Evolutionary conservation across 2,329 filamentous ascomycete species (phyloP).

Genomic region (Scedosporium dehoogii): DNA sequence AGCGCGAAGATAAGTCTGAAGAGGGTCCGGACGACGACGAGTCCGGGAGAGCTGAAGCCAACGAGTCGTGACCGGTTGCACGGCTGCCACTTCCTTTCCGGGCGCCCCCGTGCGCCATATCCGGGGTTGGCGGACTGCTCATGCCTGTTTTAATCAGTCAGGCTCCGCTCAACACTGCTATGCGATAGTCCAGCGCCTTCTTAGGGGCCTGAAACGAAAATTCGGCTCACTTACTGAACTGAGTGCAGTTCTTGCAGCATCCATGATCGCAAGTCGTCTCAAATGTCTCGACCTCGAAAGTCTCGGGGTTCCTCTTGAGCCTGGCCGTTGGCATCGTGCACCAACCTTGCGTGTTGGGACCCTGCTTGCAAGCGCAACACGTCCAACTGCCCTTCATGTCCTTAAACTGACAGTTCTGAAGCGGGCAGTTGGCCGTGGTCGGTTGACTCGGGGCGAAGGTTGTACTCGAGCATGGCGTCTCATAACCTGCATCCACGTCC

Average conservation of each 20-base stretch:
- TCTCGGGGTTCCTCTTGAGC: constrained; percentile 21
- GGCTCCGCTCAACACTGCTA: neutral
- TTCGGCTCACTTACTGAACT: constrained; percentile 26
- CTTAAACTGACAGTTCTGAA: constrained; percentile 41
- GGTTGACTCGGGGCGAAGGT: constrained; percentile 36
- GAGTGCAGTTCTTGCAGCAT: constrained; percentile 39
- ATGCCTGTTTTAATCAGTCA: neutral
- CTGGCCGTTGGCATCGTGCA: constrained; percentile 30
- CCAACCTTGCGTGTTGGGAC: constrained; percentile 43
- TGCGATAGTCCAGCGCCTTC: neutral
- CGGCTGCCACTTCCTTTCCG: neutral
- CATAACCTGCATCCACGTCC: constrained; percentile 38
- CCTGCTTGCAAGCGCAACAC: constrained; percentile 42
- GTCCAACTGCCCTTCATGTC: constrained; percentile 39
- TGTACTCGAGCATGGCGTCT: constrained; percentile 37
- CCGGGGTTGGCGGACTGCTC: constrained; percentile 1
- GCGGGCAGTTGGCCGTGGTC: constrained; percentile 33
- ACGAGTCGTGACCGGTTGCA: neutral
- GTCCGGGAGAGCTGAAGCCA: neutral
- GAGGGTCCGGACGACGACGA: constrained; percentile 3
- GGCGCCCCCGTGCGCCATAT: neutral
- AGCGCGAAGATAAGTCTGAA: constrained; percentile 15
- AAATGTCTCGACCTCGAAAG: constrained; percentile 23
- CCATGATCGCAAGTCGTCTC: constrained; percentile 40
- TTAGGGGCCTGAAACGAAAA: neutral